Evolutionary conservation across 495 filamentous ascomycete species (phyloP), one percentile per base, ranked within the genome.

Genomic region (Amniculicola lignicola): DNA sequence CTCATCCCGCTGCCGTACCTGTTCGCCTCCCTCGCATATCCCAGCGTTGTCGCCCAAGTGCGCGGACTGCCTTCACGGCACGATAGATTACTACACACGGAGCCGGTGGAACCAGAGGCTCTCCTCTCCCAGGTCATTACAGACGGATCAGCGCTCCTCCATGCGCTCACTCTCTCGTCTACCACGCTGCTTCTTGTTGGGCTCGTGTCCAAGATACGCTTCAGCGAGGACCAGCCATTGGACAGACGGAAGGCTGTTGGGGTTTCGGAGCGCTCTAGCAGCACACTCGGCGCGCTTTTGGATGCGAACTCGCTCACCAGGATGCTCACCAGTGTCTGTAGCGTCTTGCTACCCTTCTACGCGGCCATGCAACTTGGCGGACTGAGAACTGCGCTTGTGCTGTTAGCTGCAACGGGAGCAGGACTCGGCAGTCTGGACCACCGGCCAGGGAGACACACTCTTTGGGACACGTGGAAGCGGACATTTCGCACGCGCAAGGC

Each of bases 291-390:
- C 22, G 19, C 21, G 3, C 12, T 57, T 14, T 42, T 57, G 54
- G 51, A 41, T 14, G 12, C 28, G 4, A 33, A 35, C 18, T 54
- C 43, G 14, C 19, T 54, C 14, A 12, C 23, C 18, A 57, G 44
- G 21, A 47, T 64, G 5, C 28, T 29, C 25, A 54, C 39, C 33
- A 68, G 66, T 21, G 62, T 65, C 7, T 21, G 71, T 12, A 67
- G 66, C 15, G 64, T 83, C 25, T 74, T 71, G 18, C 59, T 84
- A 18, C 82, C 82, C 0, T 77, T 81, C 52, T 83, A 80, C 55
- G 79, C 81, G 18, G 61, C 77, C 0, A 66, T 81, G 59, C 75
- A 81, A 29, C 64, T 84, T 16, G 82, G 82, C 19, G 80, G 76
- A 4, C 71, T 77, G 48, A 65, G 78, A 23, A 76, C 78, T 9